Percentiles rank a stretch among this genome's conserved stretches.
phyloP scores from a whole-genome alignment of 495 filamentous ascomycete species.

The Hyphodiscus hymeniophilus region DNA sequence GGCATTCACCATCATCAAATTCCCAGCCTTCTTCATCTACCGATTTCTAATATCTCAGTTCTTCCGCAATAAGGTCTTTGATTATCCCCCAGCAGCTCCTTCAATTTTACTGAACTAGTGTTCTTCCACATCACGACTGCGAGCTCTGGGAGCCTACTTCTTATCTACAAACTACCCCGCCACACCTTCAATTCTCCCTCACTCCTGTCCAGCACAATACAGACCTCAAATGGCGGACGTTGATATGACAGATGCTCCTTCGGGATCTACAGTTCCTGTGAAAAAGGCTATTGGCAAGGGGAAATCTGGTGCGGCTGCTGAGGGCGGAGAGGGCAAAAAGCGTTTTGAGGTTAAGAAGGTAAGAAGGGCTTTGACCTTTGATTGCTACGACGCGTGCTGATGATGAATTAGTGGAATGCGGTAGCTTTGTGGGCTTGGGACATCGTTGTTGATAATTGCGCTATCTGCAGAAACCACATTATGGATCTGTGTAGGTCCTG shows the following conservation, averaged over 20 bases:
- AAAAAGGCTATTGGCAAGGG: conserved; percentile 50
- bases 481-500: conserved; percentile 88
- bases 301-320: conserved; percentile 41
- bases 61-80: not conserved
- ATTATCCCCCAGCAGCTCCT: not conserved
- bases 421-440: conserved; percentile 99
- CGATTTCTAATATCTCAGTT: not conserved
- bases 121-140: not conserved
- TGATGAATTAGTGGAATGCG: conserved; percentile 75
- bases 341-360: conserved; percentile 99
- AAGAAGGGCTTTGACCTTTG: conserved; percentile 12
- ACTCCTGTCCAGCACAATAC: conserved; percentile 10
- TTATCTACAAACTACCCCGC: conserved; percentile 12
- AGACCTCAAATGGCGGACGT: conserved; percentile 76
- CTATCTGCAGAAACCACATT: conserved; percentile 98
- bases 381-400: conserved; percentile 3
- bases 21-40: too few relatives aligned
- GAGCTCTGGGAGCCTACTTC: not conserved
- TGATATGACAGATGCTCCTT: conserved; percentile 87
- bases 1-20: not conserved
- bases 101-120: too few relatives aligned
- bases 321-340: conserved; percentile 68
- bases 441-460: conserved; percentile 99
- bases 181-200: conserved; percentile 3
- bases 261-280: conserved; percentile 36